These are phyloP conservation scores for Sicyos edulis DNA, from an alignment of 306 rosid species.

Conservation along the genomic window DNA sequence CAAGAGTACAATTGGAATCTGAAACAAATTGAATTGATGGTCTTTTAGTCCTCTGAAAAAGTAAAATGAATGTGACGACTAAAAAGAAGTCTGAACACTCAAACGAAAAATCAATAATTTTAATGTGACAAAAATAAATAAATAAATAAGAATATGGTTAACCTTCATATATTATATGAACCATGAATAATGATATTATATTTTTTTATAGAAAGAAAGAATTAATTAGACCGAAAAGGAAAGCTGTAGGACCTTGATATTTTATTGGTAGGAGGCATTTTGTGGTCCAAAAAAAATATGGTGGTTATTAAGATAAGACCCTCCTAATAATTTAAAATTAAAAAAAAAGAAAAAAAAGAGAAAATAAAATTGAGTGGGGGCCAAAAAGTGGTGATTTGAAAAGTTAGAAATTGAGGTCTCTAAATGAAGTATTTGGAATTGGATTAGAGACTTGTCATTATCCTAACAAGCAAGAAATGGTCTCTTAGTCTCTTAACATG, in stretches of 20 bases:
- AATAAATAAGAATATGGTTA: too few species aligned
- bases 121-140: not conserved
- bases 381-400: constrained; percentile 3
- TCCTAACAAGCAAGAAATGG: too few species aligned
- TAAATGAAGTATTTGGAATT: constrained; percentile 11
- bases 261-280: constrained; percentile 4
- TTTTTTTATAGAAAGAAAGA: too few species aligned
- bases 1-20: too few species aligned
- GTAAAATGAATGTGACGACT: not conserved
- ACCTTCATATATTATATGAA: too few species aligned
- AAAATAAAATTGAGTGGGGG: not conserved
- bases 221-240: constrained; percentile 16
- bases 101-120: not conserved
- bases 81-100: too few species aligned
- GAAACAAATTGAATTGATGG: not conserved
- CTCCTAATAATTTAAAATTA: too few species aligned
- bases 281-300: constrained; percentile 3
- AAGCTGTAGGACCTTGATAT: constrained; percentile 3
- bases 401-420: not conserved
- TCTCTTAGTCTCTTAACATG: too few species aligned
- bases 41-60: not conserved
- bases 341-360: not conserved
- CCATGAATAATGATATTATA: too few species aligned
- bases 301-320: not conserved
- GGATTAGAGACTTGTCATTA: not conserved